Evolutionary conservation across 257 asterid species (phyloP), one percentile per base, ranked within the genome.

Genomic region (Solanum chilense): DNA sequence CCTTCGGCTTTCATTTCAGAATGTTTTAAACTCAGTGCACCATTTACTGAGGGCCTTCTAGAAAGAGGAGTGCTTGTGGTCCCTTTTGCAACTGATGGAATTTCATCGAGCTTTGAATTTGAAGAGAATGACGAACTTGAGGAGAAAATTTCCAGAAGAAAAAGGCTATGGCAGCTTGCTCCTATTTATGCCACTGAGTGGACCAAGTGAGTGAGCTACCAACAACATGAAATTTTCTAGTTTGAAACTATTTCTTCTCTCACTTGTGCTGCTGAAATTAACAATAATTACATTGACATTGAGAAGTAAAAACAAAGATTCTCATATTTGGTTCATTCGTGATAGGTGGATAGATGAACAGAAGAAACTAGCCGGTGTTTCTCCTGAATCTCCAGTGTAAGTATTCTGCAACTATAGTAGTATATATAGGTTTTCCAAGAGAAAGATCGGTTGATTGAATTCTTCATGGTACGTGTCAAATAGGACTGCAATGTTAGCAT

Each of bases 331-430:
- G 60, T n/a, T 86, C 27, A 73, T 77, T 85, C 85, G 86, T 49
- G 31, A 88, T 92, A 96, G 99, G 95, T 96, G 99, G 99, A 81
- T 97, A 87, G 96, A 95, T 76, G 99, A 95, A 77, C 99, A 96
- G 90, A 96, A 95, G 95, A 92, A 90, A 85, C 90, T 94, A 88
- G 98, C 99, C 29, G 94, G 93, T 11, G 92, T 97, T 88, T 84
- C 98, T 88, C 91, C 96, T 77, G 98, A 94, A 84, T 95, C 99
- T 90, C 98, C 99, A 29, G 98, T 96, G 99, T 95, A 88, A 93
- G 98, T 92, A 27, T 62, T 86, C 88, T 76, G n/a, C 33, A 25
- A 41, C 68, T 85, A 74, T 84, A 74, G 56, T 77, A 56, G 39
- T 73, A 45, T 20, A 49, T 47, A 12, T 39, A 15, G 27, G 39